Evolutionary conservation across 495 filamentous ascomycete genomes (phyloP), one percentile per base, ranked within the genome.

Genomic region (Podospora australis): DNA sequence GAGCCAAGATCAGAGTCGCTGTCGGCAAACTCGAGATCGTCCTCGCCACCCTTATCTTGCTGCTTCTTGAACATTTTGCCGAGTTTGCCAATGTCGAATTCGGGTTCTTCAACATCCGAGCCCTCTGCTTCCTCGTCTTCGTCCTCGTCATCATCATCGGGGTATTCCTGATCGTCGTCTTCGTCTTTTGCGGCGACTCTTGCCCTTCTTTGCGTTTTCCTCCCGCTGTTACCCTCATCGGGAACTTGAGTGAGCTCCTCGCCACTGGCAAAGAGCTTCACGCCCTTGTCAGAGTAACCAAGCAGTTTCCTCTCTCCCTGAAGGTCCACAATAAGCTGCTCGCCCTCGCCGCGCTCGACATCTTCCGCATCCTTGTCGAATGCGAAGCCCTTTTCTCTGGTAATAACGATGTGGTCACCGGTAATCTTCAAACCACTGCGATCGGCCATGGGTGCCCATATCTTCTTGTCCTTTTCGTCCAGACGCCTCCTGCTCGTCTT

Each of bases 371-470:
- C 84, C 42, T 80, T 81, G 57, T 94, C 79, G 46, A 97, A 97
- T 24, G 77, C 91, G 38, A 80, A 80, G 0, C 77, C 77, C 48
- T 78, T 78, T 29, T 80, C 75, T 32, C 71, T 63, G 17, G 75
- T 78, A 39, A 80, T 78, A 62, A 74, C 78, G 48, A 80, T 77
- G 17, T 76, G 73, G 49, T 78, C 75, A 35, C 77, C 77, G 17
- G 78, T 76, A 49, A 80, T 77, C 35, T 78, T 80, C 20, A 98
- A 83, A 56, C 92, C 92, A 53, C 90, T 91, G 25, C 95, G 88
- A 70, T 98, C 92, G 42, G 87, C 92, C 90, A 98, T 97, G 13
- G 92, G 92, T 11, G 94, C 92, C 68, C 94, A 94, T 3, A 98
- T 74, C 49, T 92, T 74, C 67, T 96, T 96, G 59, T 96, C 89